These are phyloP conservation scores for Diplodia mutila DNA, from an alignment of 2,329 filamentous ascomycete species.

Conservation along the genomic window DNA sequence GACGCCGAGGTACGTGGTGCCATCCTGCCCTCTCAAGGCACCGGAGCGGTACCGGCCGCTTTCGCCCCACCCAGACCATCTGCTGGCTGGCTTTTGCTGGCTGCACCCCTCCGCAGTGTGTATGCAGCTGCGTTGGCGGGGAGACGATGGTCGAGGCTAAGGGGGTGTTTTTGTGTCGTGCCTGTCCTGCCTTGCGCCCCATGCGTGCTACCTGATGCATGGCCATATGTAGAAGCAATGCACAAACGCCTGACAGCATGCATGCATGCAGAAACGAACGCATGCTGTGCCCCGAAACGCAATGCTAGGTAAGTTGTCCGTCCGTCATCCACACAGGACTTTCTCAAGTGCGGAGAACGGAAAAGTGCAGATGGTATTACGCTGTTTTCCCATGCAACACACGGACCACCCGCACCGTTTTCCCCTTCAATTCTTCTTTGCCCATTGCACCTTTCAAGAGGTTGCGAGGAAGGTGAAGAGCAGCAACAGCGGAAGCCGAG, in stretches of 20 bases:
- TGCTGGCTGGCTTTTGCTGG: neutral
- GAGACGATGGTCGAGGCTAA: neutral
- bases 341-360: neutral
- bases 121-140: neutral
- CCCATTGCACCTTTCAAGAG: neutral
- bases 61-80: neutral
- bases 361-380: neutral
- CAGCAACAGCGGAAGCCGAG: neutral
- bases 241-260: neutral
- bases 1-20: neutral
- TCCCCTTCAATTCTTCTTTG: neutral
- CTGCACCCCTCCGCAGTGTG: slow-evolving; percentile 8
- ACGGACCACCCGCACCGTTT: neutral
- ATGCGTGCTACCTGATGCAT: too few species aligned
- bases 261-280: neutral
- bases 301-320: neutral
- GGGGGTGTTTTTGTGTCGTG: neutral
- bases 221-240: too few species aligned
- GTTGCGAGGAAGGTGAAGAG: too few species aligned
- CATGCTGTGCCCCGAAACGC: neutral
- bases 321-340: neutral
- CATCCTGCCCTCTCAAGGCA: neutral
- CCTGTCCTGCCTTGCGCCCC: neutral
- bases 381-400: neutral
- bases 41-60: neutral